Evolutionary conservation across 768 basidiomycete species (phyloP), one percentile per base, ranked within the genome.

Genomic region (Phlebiopsis gigantea): DNA sequence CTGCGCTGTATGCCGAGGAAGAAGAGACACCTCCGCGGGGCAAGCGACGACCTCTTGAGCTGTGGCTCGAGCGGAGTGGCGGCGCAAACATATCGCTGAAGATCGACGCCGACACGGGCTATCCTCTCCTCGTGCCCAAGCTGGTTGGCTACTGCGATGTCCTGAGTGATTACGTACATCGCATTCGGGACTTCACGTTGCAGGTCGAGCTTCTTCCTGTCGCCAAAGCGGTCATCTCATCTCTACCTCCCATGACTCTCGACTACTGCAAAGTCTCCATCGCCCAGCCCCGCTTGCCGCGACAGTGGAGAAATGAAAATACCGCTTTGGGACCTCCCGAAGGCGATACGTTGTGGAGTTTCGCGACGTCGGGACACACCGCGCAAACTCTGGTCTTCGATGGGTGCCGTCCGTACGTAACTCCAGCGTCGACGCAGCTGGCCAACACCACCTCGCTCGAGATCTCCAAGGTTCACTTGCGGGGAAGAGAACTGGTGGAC

Each of bases 1-100:
- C 34, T 31, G 7, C 12, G 31, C 31, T 62, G 54, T 31, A 41
- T 62, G n/a, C n/a, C 12, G 59, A 60, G 45, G 61, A 59, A 43
- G 61, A 62, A 8, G 57, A 55, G 22, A 9, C 4, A 3, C 41
- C 34, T 5, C 50, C 59, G 14, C 31, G 61, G 19, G 56, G 52
- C 3, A 57, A 57, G 43, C 31, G 39, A 7, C 61, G 61, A 24
- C 61, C 61, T 17, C 21, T 59, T 10, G 43, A 48, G 28, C 43
- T 60, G 10, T 60, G 59, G 59, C 22, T 60, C 12, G 28, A 31
- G 34, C 53, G 61, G 10, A 21, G 61, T 8, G 55, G 46, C 7
- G 19, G 5, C 10, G 29, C 45, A 2, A 14, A 8, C 7, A 22
- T 61, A 22, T 41, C 22, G 2, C 45, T 61, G 5, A 26, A 22